These are phyloP conservation scores for Fusarium sp. DNA, from an alignment of 2,329 filamentous ascomycete species.

Conservation along the genomic window DNA sequence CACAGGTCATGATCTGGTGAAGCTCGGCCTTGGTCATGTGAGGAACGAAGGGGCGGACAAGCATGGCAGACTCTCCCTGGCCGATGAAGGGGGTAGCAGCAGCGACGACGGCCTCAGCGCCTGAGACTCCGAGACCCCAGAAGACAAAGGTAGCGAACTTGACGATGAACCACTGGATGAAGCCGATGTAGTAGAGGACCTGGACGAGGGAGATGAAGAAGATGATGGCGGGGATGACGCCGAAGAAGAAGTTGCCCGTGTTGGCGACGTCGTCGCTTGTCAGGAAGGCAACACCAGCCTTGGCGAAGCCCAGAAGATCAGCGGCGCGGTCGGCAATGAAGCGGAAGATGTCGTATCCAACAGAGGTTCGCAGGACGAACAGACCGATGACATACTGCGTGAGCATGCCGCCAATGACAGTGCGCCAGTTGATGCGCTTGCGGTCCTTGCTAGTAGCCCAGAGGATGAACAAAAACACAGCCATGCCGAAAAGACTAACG, in stretches of 20 bases:
- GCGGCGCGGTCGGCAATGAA: slow-evolving; percentile 83
- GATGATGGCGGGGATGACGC: slow-evolving; percentile 89
- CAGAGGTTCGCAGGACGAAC: slow-evolving; percentile 83
- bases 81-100: slow-evolving; percentile 94
- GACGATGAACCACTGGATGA: slow-evolving; percentile 87
- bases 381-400: slow-evolving; percentile 88
- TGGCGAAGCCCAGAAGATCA: slow-evolving; percentile 78
- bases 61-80: slow-evolving; percentile 92
- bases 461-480: slow-evolving; percentile 73
- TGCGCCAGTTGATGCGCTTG: slow-evolving; percentile 73
- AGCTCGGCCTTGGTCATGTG: slow-evolving; percentile 88
- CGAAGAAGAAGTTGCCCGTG: slow-evolving; percentile 74
- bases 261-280: slow-evolving; percentile 53
- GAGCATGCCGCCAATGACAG: slow-evolving; percentile 88
- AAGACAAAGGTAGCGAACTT: slow-evolving; percentile 94
- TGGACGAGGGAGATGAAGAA: slow-evolving; percentile 96
- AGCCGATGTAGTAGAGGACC: slow-evolving; percentile 80
- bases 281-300: slow-evolving; percentile 78
- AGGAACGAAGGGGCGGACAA: slow-evolving; percentile 86
- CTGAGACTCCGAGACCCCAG: slow-evolving; percentile 87
- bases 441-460: slow-evolving; percentile 78
- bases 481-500: slow-evolving; percentile 80
- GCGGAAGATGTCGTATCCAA: slow-evolving; percentile 89
- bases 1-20: slow-evolving; percentile 92
- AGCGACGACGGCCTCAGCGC: slow-evolving; percentile 92